Base-by-base conservation (phyloP, 1,139 yeast genomes). In the Saccharomyces pastorianus region DNA sequence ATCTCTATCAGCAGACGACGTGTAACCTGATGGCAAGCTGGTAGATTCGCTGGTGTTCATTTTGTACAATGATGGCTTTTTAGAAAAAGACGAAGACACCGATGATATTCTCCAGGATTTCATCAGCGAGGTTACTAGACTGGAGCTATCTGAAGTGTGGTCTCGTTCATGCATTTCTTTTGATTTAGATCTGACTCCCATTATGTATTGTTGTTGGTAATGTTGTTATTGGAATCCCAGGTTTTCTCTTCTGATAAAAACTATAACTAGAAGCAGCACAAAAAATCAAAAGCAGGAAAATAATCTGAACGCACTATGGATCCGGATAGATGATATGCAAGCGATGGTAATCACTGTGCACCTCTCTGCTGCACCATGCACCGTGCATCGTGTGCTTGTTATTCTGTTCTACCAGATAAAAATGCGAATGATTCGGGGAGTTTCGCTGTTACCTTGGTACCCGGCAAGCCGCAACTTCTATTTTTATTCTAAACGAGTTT, bases 101-200 rank as follows among this genome's bases (percentile, higher is more conserved):
- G 67, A 59, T 0, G 65, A 60, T 23, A 63, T 63, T 47, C 59
- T 63, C 66, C 66, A 63, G 3, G 68, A 63, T 51, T 64, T 64
- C 67, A 64, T 63, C 44, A 64, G 52, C 3, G 66, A 60, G 2
- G 60, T 56, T 5, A 64, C 66, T 32, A 64, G 41, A 44, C 59
- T 58, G 6, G 60, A 51, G 20, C 58, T 52, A 47, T 57, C 55
- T 34, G 54, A 52, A 23, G 44, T 41, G 14, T 50, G 51, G 38
- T 57, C 63, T 51, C 58, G 61, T 49, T 63, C 64, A 26, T 55
- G 51, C 55, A 59, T 61, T 48, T 61, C 65, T 25, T 58, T 58
- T 9, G 66, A 53, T 23, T 55, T 48, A 13, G 60, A 52, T 44
- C 60, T 57, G 2, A 59, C 56, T 29, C 58, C 64, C 64, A 61